A percentile compares a stretch with the other conserved stretches of the same genome.
These are phyloP conservation scores for Hirsutella thompsonii DNA, from an alignment of 2,329 filamentous ascomycete genomes.

Conservation along the genomic window DNA sequence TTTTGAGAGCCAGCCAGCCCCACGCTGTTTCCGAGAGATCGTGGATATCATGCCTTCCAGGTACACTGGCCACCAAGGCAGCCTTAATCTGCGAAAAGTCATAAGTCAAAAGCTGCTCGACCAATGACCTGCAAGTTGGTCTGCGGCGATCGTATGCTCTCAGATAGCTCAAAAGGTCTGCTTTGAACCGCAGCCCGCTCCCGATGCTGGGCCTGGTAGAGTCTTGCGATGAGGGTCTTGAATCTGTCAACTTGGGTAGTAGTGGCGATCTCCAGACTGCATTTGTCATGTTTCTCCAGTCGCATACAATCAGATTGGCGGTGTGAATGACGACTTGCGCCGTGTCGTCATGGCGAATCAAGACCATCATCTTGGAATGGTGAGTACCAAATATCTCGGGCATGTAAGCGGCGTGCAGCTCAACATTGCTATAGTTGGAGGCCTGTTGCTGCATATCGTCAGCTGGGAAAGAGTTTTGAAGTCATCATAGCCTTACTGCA, in stretches of 20 bases:
- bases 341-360: conserved; percentile 63
- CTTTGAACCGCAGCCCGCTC: conserved; percentile 59
- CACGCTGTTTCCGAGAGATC: conserved; percentile 44
- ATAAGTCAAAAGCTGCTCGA: conserved; percentile 42
- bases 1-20: conserved; percentile 61
- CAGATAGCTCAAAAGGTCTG: conserved; percentile 62
- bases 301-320: conserved; percentile 78
- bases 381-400: conserved; percentile 80
- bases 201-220: conserved; percentile 24
- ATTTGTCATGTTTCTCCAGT: conserved; percentile 84
- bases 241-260: conserved; percentile 35
- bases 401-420: conserved; percentile 62
- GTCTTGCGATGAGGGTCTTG: not conserved
- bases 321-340: conserved; percentile 78
- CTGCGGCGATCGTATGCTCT: conserved; percentile 50
- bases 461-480: not conserved
- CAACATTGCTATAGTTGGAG: conserved; percentile 50
- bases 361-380: conserved; percentile 76
- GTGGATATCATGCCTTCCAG: conserved; percentile 46
- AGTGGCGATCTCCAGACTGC: conserved; percentile 67
- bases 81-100: conserved; percentile 61
- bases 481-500: conserved; percentile 30
- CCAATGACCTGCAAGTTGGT: conserved; percentile 39
- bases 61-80: conserved; percentile 66
- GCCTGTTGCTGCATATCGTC: conserved; percentile 40